These are phyloP conservation scores for Sugiyamaella pinicola DNA, from an alignment of 1,139 yeast genomes.

Conservation along the genomic window DNA sequence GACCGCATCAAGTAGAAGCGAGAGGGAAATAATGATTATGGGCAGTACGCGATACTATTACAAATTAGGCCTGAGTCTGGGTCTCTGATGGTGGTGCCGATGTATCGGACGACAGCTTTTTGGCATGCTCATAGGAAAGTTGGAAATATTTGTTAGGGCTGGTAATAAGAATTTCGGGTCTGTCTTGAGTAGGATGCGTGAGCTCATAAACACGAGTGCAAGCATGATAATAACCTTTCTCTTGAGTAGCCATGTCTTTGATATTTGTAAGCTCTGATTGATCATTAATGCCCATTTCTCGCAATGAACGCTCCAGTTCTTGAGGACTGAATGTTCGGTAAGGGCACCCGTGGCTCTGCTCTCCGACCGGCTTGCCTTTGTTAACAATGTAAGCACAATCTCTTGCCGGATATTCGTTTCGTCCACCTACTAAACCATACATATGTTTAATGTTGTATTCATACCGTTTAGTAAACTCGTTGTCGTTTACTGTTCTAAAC, in stretches of 20 bases:
- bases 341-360: slow-evolving; percentile 90
- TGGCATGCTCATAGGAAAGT: slow-evolving; percentile 42
- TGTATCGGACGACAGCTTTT: slow-evolving; percentile 2
- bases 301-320: slow-evolving; percentile 56
- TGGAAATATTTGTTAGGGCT: slow-evolving; percentile 92
- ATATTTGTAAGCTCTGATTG: slow-evolving; percentile 61
- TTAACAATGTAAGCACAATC: slow-evolving; percentile 76
- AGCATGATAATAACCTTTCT: slow-evolving; percentile 74
- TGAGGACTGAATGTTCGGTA: slow-evolving; percentile 74
- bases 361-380: slow-evolving; percentile 69
- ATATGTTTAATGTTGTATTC: slow-evolving; percentile 82
- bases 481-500: slow-evolving; percentile 67
- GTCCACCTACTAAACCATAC: slow-evolving; percentile 89
- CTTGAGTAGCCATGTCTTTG: slow-evolving; percentile 63
- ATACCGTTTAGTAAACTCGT: slow-evolving; percentile 84
- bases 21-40: too few relatives aligned
- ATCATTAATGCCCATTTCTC: slow-evolving; percentile 69
- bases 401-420: slow-evolving; percentile 84
- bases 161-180: slow-evolving; percentile 53
- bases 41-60: neutral
- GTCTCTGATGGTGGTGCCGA: neutral
- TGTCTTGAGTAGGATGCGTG: slow-evolving; percentile 56
- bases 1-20: too few relatives aligned
- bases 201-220: slow-evolving; percentile 88
- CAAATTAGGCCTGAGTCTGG: neutral